phyloP scores from a whole-genome alignment of 345 rosid species.

The Psidium guajava region DNA sequence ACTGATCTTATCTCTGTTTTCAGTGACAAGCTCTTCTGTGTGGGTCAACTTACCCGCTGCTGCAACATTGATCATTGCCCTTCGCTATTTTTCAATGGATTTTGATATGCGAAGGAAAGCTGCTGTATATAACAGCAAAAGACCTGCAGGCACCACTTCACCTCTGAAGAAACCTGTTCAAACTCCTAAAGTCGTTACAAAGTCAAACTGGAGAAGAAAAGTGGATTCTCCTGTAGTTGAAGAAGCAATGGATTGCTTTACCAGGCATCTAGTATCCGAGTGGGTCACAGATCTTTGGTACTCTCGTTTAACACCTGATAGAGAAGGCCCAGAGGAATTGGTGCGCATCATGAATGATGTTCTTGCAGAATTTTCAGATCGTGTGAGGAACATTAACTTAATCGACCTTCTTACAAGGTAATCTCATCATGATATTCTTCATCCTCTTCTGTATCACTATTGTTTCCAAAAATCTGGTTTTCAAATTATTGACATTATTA shows the following conservation, averaged over 20 bases:
- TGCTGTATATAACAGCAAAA: conserved; percentile 50
- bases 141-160: conserved; percentile 14
- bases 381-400: conserved; percentile 72
- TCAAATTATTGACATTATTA: conserved; percentile 21
- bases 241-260: conserved; percentile 77
- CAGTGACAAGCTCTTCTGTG: conserved; percentile 98
- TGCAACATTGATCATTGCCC: conserved; percentile 58
- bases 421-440: not conserved
- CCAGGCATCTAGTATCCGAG: conserved; percentile 78
- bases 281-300: conserved; percentile 96
- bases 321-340: conserved; percentile 85
- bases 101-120: conserved; percentile 72
- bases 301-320: conserved; percentile 79
- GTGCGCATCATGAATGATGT: conserved; percentile 59
- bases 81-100: conserved; percentile 80
- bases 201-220: conserved; percentile 74
- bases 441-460: not conserved
- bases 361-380: conserved; percentile 74
- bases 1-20: conserved; percentile 8
- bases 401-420: conserved; percentile 88
- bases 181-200: conserved; percentile 28
- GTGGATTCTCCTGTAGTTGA: conserved; percentile 87
- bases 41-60: conserved; percentile 95
- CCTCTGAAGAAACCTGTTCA: conserved; percentile 34
- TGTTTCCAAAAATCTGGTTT: not conserved